These are phyloP conservation scores for Chlorella sp. DNA, from an alignment of 139 green algal species.

Conservation along the genomic window DNA sequence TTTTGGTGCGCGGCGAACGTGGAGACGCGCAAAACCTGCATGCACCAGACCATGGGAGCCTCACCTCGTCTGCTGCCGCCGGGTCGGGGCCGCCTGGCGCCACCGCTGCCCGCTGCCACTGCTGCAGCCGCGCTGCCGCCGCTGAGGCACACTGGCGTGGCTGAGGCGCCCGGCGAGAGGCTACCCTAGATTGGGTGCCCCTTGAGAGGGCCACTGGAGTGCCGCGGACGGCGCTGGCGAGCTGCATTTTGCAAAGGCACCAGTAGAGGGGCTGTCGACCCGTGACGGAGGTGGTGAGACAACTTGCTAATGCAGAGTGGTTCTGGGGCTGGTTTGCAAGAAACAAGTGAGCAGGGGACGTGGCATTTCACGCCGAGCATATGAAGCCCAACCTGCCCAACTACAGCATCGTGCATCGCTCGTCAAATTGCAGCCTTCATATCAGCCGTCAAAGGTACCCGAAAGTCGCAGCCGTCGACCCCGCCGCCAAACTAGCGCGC, in stretches of 20 bases:
- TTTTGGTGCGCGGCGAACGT: too few species aligned
- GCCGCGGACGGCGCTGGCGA: neutral
- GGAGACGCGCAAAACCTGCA: too few species aligned
- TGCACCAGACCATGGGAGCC: neutral
- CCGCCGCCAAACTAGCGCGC: neutral
- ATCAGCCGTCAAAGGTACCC: neutral
- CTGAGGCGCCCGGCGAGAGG: neutral
- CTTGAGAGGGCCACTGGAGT: neutral
- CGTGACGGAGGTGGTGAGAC: too few species aligned
- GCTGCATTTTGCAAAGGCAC: neutral
- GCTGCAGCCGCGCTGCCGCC: neutral
- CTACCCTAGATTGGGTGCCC: neutral
- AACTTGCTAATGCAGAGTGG: too few species aligned
- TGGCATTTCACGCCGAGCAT: too few species aligned
- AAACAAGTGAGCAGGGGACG: too few species aligned
- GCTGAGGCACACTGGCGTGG: neutral
- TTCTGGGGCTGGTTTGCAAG: too few species aligned
- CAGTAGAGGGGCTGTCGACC: too few species aligned
- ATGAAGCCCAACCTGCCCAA: too few species aligned
- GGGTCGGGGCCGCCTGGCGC: neutral
- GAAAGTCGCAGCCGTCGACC: neutral
- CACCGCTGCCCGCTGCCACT: neutral
- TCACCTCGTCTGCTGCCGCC: neutral
- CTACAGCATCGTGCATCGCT: too few species aligned
- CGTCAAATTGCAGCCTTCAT: too few species aligned